phyloP scores from a whole-genome alignment of 2,329 filamentous ascomycete genomes.

The Xylaria multiplex region DNA sequence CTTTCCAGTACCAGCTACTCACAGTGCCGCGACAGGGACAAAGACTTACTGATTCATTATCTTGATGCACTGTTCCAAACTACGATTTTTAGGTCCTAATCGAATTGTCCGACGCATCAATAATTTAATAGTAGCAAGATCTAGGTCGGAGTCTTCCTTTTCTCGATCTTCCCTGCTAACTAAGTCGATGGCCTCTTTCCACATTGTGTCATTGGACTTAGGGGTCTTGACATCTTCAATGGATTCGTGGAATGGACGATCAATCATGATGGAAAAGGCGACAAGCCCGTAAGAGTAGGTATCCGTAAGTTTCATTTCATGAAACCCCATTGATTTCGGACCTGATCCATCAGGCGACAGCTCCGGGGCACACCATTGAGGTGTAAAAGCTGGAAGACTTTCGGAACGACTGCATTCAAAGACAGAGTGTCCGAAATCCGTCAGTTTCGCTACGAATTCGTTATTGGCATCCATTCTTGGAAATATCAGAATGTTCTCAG shows the following conservation, averaged over 20 bases:
- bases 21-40: no score
- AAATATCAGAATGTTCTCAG: conserved; percentile 12
- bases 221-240: background rate
- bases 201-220: background rate
- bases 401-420: conserved; percentile 3
- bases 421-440: conserved; percentile 13
- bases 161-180: conserved; percentile 9
- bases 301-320: conserved; percentile 8
- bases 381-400: conserved; percentile 7
- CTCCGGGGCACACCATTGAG: conserved; percentile 13
- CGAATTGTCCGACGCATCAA: conserved; percentile 2
- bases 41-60: conserved; percentile 1
- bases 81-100: conserved; percentile 1
- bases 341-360: background rate
- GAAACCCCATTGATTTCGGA: background rate
- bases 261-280: conserved; percentile 7
- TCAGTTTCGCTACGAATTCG: conserved; percentile 8
- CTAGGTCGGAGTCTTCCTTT: conserved; percentile 2
- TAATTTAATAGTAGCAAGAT: background rate
- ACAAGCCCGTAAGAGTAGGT: conserved; percentile 12
- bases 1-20: background rate
- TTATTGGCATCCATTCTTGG: background rate
- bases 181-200: background rate
- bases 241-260: background rate
- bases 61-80: background rate